Base-by-base conservation (phyloP, 345 rosid genomes). In the Brassica carinata region DNA sequence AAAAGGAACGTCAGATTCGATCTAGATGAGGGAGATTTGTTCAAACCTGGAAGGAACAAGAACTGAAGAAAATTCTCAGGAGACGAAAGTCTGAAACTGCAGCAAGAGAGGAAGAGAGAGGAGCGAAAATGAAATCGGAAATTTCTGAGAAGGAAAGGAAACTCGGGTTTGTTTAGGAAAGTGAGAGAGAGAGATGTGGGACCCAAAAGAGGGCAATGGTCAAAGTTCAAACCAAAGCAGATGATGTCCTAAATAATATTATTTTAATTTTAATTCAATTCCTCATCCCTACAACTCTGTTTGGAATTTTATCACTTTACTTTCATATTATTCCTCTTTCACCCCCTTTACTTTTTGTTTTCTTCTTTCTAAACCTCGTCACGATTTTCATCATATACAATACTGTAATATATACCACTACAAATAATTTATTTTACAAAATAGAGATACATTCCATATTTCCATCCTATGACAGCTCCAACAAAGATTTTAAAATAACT, bases 311-410 rank as follows among this genome's bases (percentile, higher is more conserved):
- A 38, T 55, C 67, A 31, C 64, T 48, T 26, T 13, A 4, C 82
- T 14, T 38, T 33, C 1, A n/a, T 53, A 1, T 33, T 72, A 31
- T 64, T 73, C 74, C 63, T 74, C 87, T 61, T 82, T 67, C 81
- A n/a, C 67, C 89, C 89, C 89, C 88, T 74, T 51, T 4, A 7
- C 19, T 45, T 72, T 77, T 71, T 78, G 43, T 64, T 19, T 53
- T 53, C 45, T 78, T 78, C 76, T 71, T 36, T 26, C 2, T 8
- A 71, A 48, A 64, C 81, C 81, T 71, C 71, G 59, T 71, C 19
- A 17, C 5, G 30, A 62, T 8, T 69, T 11, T 53, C 65, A 53
- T 13, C 7, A 19, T 45, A 14, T 34, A 72, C 30, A 15, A 29
- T 29, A 29, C 30, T 29, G 4, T 2, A 3, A 29, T 58, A 33